Evolutionary conservation across 2,329 filamentous ascomycete species (phyloP), one percentile per base, ranked within the genome.

Genomic region (Fusarium veterinarium): DNA sequence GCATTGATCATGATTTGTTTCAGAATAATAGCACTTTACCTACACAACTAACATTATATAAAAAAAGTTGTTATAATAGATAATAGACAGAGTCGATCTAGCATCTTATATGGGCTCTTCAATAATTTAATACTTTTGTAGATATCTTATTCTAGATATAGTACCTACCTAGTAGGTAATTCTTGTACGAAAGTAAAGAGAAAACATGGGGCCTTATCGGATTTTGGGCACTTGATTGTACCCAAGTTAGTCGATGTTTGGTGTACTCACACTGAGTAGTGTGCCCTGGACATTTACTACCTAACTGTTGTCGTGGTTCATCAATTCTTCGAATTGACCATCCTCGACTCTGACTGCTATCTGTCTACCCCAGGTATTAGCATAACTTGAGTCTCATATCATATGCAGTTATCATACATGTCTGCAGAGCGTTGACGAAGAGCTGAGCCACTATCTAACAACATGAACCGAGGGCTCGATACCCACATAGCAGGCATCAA

Each of bases 401-500:
- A 33, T 45, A 56, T 23, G 19, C 5, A 56, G 33, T 66, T 40
- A 65, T 40, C 30, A 38, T 44, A 25, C 30, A 31, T 51, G 41
- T 53, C 33, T 57, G 33, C 41, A 25, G 33, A 28, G 30, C 11
- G 10, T 28, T 58, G 49, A 35, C 38, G 30, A 45, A 60, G 35
- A 57, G 57, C 52, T 63, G 33, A 72, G 62, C 63, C 63, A 68
- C 61, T 49, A 16, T 41, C 25, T 28, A 63, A 63, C 23, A 62
- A 38, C 17, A 45, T 12, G n/a, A n/a, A n/a, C 35, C 19, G 10
- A 53, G 16, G 23, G n/a, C 33, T 38, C 12, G 13, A 8, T 38
- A 33, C 30, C 37, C 25, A 33, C 37, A 33, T 25, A 51, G 42
- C 25, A 51, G n/a, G 20, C 23, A 30, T 16, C 41, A 40, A 30